Conservation (phyloP, 73 alveolate genomes). For the Paramecium octaurelia region DNA sequence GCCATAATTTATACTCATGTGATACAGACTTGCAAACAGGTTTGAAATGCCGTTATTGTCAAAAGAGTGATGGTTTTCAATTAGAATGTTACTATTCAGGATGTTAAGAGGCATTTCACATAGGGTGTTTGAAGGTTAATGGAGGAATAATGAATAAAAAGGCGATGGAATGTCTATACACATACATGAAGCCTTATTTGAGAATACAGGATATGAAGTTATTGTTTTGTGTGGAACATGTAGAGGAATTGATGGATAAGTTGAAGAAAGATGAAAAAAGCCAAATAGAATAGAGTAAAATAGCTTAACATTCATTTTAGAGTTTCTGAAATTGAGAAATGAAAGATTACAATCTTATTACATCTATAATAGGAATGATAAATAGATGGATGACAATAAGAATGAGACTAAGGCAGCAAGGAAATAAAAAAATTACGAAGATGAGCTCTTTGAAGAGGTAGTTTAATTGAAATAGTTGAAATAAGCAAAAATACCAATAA, state of each 20-base stretch:
- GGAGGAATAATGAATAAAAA: conserved; percentile 3
- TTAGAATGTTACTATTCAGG: background rate
- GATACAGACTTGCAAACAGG: background rate
- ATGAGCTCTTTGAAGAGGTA: background rate
- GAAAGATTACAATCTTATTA: background rate
- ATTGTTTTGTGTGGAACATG: background rate
- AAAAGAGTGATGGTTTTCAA: background rate
- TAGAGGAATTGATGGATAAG: background rate
- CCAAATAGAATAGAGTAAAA: background rate
- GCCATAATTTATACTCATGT: background rate
- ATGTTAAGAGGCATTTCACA: background rate
- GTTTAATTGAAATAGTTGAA: background rate
- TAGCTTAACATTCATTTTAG: background rate
- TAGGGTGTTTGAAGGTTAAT: background rate
- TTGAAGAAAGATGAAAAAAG: background rate
- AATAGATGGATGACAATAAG: background rate
- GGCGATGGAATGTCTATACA: background rate
- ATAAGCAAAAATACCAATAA: background rate
- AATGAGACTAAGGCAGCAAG: background rate
- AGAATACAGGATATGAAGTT: background rate
- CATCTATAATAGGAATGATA: background rate
- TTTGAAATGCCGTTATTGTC: background rate
- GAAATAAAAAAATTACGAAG: background rate
- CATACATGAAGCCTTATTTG: background rate
- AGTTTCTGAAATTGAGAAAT: background rate